phyloP scores from a whole-genome alignment of 2,329 filamentous ascomycete species.

The Verticillium zaregamsianum region DNA sequence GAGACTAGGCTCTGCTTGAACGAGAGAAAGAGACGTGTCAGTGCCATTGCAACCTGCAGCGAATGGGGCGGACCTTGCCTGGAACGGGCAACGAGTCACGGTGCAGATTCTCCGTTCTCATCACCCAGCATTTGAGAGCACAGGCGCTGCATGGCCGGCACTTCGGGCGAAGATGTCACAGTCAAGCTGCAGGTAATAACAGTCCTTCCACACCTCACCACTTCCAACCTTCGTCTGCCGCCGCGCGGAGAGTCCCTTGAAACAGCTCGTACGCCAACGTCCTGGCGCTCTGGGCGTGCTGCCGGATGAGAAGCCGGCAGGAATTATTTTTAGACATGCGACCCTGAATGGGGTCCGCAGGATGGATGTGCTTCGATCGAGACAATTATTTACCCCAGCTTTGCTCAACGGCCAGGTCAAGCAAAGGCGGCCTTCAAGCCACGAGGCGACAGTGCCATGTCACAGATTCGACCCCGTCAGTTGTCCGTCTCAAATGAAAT shows the following conservation, averaged over 20 bases:
- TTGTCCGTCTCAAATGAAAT: neutral
- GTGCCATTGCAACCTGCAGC: neutral
- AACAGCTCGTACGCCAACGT: neutral
- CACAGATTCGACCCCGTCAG: neutral
- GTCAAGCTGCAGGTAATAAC: neutral
- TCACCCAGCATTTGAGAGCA: neutral
- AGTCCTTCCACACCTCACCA: neutral
- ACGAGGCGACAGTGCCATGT: neutral
- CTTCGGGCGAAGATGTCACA: neutral
- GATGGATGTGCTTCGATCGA: neutral
- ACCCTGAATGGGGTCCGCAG: slow-evolving; percentile 4
- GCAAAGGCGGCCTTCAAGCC: neutral
- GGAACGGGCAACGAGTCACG: neutral
- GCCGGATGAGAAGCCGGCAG: slow-evolving; percentile 4
- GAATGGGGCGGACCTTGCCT: neutral
- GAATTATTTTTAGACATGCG: slow-evolving; percentile 12
- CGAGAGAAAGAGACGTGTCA: neutral
- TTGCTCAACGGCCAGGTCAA: slow-evolving; percentile 2
- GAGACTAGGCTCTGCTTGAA: neutral
- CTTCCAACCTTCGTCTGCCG: neutral
- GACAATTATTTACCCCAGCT: slow-evolving; percentile 10
- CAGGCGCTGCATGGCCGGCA: neutral
- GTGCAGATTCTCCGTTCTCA: neutral
- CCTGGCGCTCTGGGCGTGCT: neutral
- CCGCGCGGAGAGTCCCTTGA: neutral